Evolutionary conservation across 1,284 basidiomycete species (phyloP).

Genomic region (Sanguinoderma infundibulare): DNA sequence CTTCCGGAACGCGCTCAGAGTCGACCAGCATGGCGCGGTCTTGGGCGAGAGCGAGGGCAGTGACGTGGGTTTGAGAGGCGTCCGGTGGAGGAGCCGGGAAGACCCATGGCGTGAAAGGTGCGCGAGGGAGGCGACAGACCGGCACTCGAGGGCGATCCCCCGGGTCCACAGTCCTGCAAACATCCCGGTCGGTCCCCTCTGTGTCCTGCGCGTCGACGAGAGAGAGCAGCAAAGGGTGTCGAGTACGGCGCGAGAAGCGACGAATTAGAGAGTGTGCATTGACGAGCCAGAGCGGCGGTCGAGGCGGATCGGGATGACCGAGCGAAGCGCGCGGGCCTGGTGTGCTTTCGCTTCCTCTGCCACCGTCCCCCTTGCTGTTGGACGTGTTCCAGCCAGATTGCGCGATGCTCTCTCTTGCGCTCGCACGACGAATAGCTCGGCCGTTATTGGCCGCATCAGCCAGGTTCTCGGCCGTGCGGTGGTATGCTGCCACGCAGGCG

Average conservation of each 20-base stretch:
- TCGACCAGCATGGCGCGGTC: background rate
- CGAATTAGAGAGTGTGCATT: background rate
- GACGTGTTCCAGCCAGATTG: constrained; percentile 17
- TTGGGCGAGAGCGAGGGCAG: constrained; percentile 1
- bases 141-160: constrained; percentile 26
- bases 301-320: constrained; percentile 12
- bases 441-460: constrained; percentile 17
- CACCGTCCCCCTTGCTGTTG: constrained; percentile 7
- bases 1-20: constrained; percentile 2
- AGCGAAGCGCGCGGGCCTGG: background rate
- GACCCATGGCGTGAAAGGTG: constrained; percentile 19
- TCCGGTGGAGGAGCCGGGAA: constrained; percentile 28
- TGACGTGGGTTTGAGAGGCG: constrained; percentile 6
- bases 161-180: constrained; percentile 25
- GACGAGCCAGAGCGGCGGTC: constrained; percentile 2
- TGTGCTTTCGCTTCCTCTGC: background rate
- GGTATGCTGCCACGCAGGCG: constrained; percentile 17
- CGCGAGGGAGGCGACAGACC: constrained; percentile 15
- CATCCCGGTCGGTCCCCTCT: constrained; percentile 12
- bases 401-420: constrained; percentile 33
- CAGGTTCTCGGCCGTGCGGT: constrained; percentile 9
- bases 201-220: constrained; percentile 3
- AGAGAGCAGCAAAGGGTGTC: background rate
- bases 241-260: background rate
- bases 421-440: constrained; percentile 33